Conservation (phyloP, 2,329 filamentous ascomycete species). For the Pyricularia grisea region DNA sequence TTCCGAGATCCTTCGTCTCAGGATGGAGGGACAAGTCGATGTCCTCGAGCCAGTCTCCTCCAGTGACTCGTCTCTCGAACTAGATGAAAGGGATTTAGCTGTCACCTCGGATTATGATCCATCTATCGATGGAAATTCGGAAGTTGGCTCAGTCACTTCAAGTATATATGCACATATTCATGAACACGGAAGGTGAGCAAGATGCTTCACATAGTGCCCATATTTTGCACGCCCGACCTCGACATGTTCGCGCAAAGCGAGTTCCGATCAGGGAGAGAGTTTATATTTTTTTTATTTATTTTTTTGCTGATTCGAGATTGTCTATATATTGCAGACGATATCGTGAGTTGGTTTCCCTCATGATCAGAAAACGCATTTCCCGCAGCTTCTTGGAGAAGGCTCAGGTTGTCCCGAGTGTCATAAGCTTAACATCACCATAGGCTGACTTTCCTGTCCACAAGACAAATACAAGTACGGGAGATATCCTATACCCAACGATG, state of each 20-base stretch:
- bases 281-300: no score
- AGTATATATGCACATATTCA: conserved; percentile 26
- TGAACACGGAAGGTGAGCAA: conserved; percentile 25
- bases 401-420: not conserved
- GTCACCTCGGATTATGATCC: conserved; percentile 30
- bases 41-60: conserved; percentile 12
- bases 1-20: not conserved
- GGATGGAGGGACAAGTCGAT: not conserved
- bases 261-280: no score
- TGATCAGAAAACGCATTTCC: not conserved
- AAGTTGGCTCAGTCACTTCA: conserved; percentile 28
- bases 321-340: not conserved
- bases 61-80: conserved; percentile 7
- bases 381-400: not conserved
- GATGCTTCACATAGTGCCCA: not conserved
- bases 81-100: conserved; percentile 11
- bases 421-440: not conserved
- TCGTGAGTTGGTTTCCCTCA: not conserved
- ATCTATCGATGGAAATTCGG: conserved; percentile 21
- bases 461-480: conserved; percentile 28
- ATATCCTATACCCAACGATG: conserved; percentile 44
- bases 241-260: not conserved
- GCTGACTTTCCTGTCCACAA: not conserved
- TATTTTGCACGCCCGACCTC: not conserved
- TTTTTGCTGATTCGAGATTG: not conserved